Evolutionary conservation across 441 rosid genomes (phyloP), one percentile per base, ranked within the genome.

Genomic region (Syzygium malaccense): DNA sequence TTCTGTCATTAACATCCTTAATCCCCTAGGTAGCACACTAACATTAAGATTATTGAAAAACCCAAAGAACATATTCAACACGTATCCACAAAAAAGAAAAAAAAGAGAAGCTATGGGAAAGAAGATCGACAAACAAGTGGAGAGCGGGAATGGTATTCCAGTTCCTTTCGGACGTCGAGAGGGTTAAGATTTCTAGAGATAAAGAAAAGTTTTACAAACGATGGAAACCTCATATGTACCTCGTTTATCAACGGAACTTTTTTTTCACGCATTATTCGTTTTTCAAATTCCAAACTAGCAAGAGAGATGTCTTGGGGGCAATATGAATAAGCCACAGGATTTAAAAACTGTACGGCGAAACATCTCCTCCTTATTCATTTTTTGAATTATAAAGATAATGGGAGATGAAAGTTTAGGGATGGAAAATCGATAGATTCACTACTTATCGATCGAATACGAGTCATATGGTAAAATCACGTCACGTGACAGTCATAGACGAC

Each of bases 151-250:
- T n/a, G 14, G 19, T 62, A 0, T 62, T n/a, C n/a, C 0, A 6
- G 33, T n/a, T 62, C 33, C 53, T 3, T 62, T 62, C 0, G 1
- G n/a, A n/a, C 0, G 5, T 62, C 2, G 1, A 62, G 71, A 62
- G 5, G 33, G 19, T 19, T 62, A 62, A 3, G 5, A n/a, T 62
- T 2, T 18, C 71, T 33, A 28, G 6, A 13, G 14, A 60, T 8
- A 28, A 60, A 60, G 33, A n/a, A 62, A 33, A 62, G 71, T 62
- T 62, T 62, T 7, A 62, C 53, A 49, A 45, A 8, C 48, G 48
- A 45, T 45, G 48, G 48, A 45, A 45, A 45, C 48, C 48, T 45
- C 9, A 45, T 45, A 8, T 8, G 7, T 45, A 45, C 48, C 48
- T 45, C 9, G 4, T 14, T 12, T 12, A 49, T 12, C 53, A 1